Evolutionary conservation across 371 early-diverging fungal genomes (phyloP).

Genomic region (Amoeboradix gromovi): DNA sequence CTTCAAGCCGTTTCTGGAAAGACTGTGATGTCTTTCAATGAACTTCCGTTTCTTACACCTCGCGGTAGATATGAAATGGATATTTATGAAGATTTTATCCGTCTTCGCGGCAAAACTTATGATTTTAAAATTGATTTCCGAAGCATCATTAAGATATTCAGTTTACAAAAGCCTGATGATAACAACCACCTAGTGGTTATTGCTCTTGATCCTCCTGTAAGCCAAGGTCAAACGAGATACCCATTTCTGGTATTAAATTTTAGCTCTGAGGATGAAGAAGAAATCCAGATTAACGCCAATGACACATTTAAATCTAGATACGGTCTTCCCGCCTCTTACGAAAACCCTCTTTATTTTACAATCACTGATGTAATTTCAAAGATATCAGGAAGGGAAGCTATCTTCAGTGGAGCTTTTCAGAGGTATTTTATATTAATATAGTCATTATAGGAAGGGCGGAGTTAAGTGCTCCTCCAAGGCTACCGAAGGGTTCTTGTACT

Average conservation of each 20-base stretch:
- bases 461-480: slow-evolving; percentile 92
- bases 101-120: slow-evolving; percentile 84
- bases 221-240: slow-evolving; percentile 96
- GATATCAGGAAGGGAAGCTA: neutral
- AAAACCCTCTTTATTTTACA: slow-evolving; percentile 1
- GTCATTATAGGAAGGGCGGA: slow-evolving; percentile 41
- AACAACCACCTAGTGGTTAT: slow-evolving; percentile 66
- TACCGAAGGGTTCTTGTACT: slow-evolving; percentile 86
- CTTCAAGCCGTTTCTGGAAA: slow-evolving; percentile 57
- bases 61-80: slow-evolving; percentile 86
- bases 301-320: slow-evolving; percentile 14
- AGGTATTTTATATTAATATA: slow-evolving; percentile 4
- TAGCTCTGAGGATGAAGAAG: slow-evolving; percentile 61
- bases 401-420: neutral
- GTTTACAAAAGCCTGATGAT: slow-evolving; percentile 75
- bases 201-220: slow-evolving; percentile 76
- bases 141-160: slow-evolving; percentile 46
- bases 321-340: slow-evolving; percentile 3
- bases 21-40: slow-evolving; percentile 57
- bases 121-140: slow-evolving; percentile 80
- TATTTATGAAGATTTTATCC: slow-evolving; percentile 59
- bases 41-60: slow-evolving; percentile 46
- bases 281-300: slow-evolving; percentile 46
- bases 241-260: slow-evolving; percentile 87
- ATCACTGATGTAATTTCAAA: neutral